Percentiles rank a stretch among this genome's conserved stretches.
These are phyloP conservation scores for Nicotiana obtusifolia DNA, from an alignment of 257 asterid species.

Conservation along the genomic window DNA sequence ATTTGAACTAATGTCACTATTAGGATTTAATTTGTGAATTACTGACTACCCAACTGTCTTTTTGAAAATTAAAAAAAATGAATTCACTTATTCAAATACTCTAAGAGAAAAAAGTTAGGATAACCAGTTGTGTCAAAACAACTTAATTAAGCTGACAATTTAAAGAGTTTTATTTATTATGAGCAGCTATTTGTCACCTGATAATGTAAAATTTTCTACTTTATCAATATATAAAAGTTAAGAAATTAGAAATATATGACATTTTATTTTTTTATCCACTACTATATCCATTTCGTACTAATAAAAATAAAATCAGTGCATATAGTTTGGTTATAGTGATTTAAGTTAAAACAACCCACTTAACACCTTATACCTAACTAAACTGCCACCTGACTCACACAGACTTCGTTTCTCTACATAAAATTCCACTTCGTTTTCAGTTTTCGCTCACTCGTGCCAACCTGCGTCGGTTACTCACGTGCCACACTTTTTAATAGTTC, in stretches of 20 bases:
- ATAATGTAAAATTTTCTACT: neutral
- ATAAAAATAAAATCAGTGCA: too few relatives aligned
- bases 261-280: too few relatives aligned
- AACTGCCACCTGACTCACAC: conserved; percentile 7
- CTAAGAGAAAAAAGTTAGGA: neutral
- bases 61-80: neutral
- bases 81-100: neutral
- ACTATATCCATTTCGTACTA: too few relatives aligned
- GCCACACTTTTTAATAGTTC: neutral
- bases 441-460: conserved; percentile 9
- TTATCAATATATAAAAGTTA: neutral
- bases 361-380: neutral
- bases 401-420: neutral
- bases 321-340: neutral
- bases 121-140: too few relatives aligned
- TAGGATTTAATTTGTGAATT: neutral
- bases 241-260: neutral
- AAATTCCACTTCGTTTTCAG: neutral
- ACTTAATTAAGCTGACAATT: too few relatives aligned
- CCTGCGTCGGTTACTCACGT: conserved; percentile 25
- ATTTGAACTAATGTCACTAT: neutral
- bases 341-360: neutral
- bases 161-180: too few relatives aligned
- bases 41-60: neutral
- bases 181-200: too few relatives aligned